Conservation (phyloP, 768 basidiomycete species). For the Naganishia onofrii region DNA sequence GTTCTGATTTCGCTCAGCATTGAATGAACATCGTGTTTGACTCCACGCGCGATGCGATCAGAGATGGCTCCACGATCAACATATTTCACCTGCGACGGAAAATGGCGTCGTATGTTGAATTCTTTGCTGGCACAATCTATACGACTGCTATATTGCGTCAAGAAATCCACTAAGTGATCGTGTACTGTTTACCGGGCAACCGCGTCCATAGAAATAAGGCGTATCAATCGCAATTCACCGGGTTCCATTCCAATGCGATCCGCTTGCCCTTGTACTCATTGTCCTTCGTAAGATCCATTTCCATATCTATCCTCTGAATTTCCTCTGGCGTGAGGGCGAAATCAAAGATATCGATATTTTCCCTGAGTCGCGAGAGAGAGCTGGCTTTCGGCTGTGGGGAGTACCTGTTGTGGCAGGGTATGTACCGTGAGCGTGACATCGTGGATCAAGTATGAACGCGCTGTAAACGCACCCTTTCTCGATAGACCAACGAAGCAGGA, state of each 20-base stretch:
- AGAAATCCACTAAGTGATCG: not conserved
- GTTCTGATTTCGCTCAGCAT: no score
- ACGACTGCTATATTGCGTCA: no score
- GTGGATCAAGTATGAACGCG: not conserved
- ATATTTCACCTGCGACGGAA: no score
- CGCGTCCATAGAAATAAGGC: no score
- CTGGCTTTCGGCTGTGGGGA: constrained; percentile 29
- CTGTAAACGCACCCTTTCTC: constrained; percentile 26
- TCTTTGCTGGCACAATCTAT: no score
- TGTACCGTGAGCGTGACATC: not conserved
- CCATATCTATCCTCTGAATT: not conserved
- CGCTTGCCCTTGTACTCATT: constrained; percentile 5
- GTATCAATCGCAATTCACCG: constrained; percentile 36
- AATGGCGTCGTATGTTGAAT: no score
- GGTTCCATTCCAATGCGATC: constrained; percentile 29
- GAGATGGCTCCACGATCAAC: no score
- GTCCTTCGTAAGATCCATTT: constrained; percentile 28
- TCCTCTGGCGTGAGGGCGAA: constrained; percentile 19
- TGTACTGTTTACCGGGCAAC: not conserved
- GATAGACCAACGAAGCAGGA: constrained; percentile 31
- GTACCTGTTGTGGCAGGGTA: not conserved
- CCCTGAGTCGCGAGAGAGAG: constrained; percentile 6
- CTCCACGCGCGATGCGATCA: no score
- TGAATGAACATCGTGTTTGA: no score
- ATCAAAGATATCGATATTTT: constrained; percentile 22